Base-by-base conservation (phyloP, 1,284 basidiomycete genomes). In the Trametes hirsuta region DNA sequence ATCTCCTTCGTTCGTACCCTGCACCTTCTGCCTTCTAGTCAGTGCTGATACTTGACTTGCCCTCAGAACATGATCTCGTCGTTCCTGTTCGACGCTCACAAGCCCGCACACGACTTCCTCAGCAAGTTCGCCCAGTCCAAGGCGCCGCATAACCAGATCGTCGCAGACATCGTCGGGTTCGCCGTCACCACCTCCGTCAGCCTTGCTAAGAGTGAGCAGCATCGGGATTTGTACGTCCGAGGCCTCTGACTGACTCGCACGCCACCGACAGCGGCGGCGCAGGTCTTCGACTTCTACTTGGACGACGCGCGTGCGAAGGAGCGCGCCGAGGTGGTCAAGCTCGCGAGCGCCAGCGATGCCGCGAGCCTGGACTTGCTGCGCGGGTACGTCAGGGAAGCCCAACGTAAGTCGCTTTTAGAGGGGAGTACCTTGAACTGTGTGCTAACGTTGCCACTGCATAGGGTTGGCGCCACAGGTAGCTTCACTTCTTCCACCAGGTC, bases 241-340 rank as follows among this genome's bases (percentile, higher is more conserved):
- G 30, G 30, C 30, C 30, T 30, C 30, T 30, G 30, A 30, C 30
- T 30, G 30, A 30, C 30, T 30, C 30, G 30, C 63, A 75, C 77
- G 8, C 79, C 82, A 59, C 69, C 79, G 12, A 11, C 44, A 63
- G 79, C 81, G 4, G 72, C 88, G 30, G 78, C 83, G 2, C 79
- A 84, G 55, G 79, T 88, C 34, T 77, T 92, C 50, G 79, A 90
- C 70, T 88, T 84, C 72, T 91, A 85, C 68, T 74, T 91, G 18
- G 74, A 79, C 25, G 75, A 80, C 1, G 74, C 71, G 30, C 75
- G 76, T 56, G 61, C 70, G 40, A 61, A 72, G 24, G 78, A 79
- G 48, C 73, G 81, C 22, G 74, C 75, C 12, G 75, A 81, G 44
- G 78, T 91, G 39, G 72, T 80, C 8, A 65, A 73, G 41, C 70